These are phyloP conservation scores for Aspergillus sp. DNA, from an alignment of 2,329 filamentous ascomycete species.

Conservation along the genomic window DNA sequence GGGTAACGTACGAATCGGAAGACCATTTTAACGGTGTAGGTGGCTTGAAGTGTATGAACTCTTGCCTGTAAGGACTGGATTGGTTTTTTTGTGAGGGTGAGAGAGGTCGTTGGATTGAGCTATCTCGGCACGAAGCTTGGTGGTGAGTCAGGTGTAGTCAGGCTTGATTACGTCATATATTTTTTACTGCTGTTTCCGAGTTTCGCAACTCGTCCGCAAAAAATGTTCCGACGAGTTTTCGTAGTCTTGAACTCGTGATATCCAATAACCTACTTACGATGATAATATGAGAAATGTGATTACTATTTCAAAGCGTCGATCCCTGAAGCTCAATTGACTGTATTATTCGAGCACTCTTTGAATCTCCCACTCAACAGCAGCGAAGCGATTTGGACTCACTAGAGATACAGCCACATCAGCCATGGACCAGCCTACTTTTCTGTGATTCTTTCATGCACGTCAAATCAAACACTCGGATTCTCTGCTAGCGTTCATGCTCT, in stretches of 20 bases:
- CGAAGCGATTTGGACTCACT: not conserved
- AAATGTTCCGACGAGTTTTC: not conserved
- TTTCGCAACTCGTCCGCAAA: not conserved
- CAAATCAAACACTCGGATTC: too few species aligned
- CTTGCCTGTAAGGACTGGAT: not conserved
- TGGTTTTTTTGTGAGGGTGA: not conserved
- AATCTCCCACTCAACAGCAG: not conserved
- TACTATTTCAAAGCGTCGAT: too few species aligned
- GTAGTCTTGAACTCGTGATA: not conserved
- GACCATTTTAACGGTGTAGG: constrained; percentile 23
- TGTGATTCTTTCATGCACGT: too few species aligned
- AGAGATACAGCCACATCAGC: not conserved
- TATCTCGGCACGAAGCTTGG: not conserved
- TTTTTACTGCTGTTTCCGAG: not conserved
- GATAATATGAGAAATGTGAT: not conserved
- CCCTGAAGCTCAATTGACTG: too few species aligned
- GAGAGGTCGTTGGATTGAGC: not conserved
- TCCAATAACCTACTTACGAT: not conserved
- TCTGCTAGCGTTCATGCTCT: too few species aligned
- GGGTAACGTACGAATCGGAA: constrained; percentile 29
- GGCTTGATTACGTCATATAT: constrained; percentile 21
- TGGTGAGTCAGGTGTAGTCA: constrained; percentile 10
- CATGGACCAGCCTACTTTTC: too few species aligned
- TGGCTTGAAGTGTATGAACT: not conserved
- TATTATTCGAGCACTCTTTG: not conserved